A percentile compares a stretch with the other conserved stretches of the same genome.
Evolutionary conservation across 2,329 filamentous ascomycete species (phyloP).

Genomic region (Hymenoscyphus fructigenus): DNA sequence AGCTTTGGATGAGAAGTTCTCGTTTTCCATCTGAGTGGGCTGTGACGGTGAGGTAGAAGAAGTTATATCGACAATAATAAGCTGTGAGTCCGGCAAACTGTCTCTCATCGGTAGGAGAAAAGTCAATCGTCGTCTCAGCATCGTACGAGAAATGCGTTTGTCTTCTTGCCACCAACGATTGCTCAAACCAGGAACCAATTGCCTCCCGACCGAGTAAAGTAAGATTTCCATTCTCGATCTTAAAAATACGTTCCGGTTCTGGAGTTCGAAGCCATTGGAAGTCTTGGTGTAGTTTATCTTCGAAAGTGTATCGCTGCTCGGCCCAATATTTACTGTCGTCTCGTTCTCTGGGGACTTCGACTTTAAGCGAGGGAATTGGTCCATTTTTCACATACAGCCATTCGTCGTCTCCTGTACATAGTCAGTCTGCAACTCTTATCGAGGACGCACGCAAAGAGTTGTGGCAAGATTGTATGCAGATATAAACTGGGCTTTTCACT

Average conservation of each 20-base stretch:
- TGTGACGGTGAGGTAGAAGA: constrained; percentile 62
- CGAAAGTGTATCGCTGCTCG: constrained; percentile 49
- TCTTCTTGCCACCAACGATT: constrained; percentile 53
- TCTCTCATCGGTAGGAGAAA: constrained; percentile 55
- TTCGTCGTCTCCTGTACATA: constrained; percentile 45
- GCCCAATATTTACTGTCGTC: constrained; percentile 52
- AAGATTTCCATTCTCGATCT: constrained; percentile 42
- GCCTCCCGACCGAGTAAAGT: constrained; percentile 50
- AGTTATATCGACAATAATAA: constrained; percentile 65
- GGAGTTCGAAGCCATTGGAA: constrained; percentile 60
- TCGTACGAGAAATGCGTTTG: constrained; percentile 61
- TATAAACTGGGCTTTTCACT: neutral
- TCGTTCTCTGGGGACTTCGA: constrained; percentile 49
- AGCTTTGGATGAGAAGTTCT: constrained; percentile 56
- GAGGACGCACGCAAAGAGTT: too few relatives aligned
- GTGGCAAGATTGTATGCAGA: too few relatives aligned
- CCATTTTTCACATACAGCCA: constrained; percentile 63
- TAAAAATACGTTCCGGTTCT: constrained; percentile 53
- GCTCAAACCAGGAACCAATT: constrained; percentile 59
- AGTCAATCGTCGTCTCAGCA: constrained; percentile 55
- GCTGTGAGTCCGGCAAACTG: constrained; percentile 61
- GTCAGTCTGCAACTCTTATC: neutral
- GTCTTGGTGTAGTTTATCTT: constrained; percentile 47
- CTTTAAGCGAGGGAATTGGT: constrained; percentile 52
- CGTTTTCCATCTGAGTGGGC: constrained; percentile 55